These are phyloP conservation scores for Dactylorhiza incarnata DNA, from an alignment of 106 monocot species.

Conservation along the genomic window DNA sequence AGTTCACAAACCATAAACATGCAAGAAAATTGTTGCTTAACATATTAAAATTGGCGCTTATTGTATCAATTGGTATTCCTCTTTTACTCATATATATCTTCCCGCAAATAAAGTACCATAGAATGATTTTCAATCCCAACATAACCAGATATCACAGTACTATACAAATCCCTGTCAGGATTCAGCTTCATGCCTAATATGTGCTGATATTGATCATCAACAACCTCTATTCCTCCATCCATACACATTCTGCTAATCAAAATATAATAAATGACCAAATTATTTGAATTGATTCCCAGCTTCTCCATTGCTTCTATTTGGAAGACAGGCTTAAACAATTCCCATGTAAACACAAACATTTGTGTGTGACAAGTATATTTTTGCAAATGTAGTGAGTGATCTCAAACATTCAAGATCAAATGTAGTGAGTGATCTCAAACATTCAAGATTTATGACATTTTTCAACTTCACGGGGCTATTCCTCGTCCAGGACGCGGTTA, in stretches of 20 bases:
- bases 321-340: no score
- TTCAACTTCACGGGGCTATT: no score
- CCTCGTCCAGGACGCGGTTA: no score
- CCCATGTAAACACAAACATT: no score
- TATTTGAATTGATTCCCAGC: conserved; percentile 37
- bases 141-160: conserved; percentile 11
- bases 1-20: neutral
- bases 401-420: no score
- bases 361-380: no score
- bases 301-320: no score
- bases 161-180: conserved; percentile 6
- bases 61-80: neutral
- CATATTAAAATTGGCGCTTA: neutral
- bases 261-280: conserved; percentile 23
- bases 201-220: conserved; percentile 23
- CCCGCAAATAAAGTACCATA: neutral
- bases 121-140: conserved; percentile 1
- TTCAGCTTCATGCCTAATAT: neutral
- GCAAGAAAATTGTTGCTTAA: no score
- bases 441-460: no score
- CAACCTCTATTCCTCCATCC: conserved; percentile 33
- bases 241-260: conserved; percentile 24
- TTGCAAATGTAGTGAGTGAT: no score
- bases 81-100: conserved; percentile 7
- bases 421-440: no score